Evolutionary conservation across 116 monocot genomes (phyloP).

Genomic region (Posidonia oceanica): DNA sequence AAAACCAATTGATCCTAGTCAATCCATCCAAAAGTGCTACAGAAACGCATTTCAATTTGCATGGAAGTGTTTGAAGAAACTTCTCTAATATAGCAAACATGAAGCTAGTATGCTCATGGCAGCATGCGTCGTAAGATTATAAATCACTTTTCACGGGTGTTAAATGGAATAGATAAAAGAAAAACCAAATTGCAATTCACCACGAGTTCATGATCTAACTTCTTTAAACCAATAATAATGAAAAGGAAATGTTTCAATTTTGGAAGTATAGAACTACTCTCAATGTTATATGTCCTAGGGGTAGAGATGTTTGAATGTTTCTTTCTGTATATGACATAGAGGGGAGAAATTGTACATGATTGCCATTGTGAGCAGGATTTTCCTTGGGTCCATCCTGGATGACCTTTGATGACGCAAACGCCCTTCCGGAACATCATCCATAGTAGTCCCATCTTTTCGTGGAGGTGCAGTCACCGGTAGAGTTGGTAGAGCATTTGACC

Average conservation of each 20-base stretch:
- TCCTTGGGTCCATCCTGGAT: slow-evolving; percentile 90
- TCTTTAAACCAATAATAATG: not conserved
- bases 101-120: too few relatives aligned
- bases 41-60: too few relatives aligned
- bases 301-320: too few relatives aligned
- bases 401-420: slow-evolving; percentile 63
- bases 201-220: too few relatives aligned
- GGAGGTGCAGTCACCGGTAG: slow-evolving; percentile 84
- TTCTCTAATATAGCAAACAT: too few relatives aligned
- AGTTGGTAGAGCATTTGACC: slow-evolving; percentile 86
- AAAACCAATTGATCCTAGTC: too few relatives aligned
- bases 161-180: too few relatives aligned
- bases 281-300: not conserved
- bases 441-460: slow-evolving; percentile 42
- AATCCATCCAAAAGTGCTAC: too few relatives aligned
- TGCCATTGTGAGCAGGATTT: slow-evolving; percentile 68
- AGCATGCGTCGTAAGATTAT: too few relatives aligned
- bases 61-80: too few relatives aligned
- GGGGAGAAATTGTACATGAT: slow-evolving; percentile 42
- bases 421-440: slow-evolving; percentile 59
- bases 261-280: not conserved
- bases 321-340: not conserved
- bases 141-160: too few relatives aligned
- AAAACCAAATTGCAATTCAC: too few relatives aligned
- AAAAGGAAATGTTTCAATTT: not conserved